phyloP scores from a whole-genome alignment of 2,329 filamentous ascomycete species.

The Colletotrichum liriopes region DNA sequence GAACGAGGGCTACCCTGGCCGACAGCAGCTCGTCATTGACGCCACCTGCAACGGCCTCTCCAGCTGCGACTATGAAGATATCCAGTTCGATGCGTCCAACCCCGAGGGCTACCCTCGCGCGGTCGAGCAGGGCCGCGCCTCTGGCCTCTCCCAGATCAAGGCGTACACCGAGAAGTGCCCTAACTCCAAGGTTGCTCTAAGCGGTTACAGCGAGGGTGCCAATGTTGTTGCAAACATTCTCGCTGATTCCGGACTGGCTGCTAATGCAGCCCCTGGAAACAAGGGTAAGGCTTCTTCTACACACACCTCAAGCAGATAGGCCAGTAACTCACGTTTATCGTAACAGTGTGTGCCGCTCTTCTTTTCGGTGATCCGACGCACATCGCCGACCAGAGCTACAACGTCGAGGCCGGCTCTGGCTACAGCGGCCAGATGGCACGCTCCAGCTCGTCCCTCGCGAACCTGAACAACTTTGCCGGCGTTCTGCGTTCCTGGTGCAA shows the following conservation, averaged over 20 bases:
- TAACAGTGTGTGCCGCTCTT: constrained; percentile 51
- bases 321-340: background rate
- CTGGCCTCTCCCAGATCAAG: constrained; percentile 56
- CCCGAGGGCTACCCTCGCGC: constrained; percentile 53
- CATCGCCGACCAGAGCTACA: constrained; percentile 53
- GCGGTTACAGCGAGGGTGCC: constrained; percentile 59
- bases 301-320: background rate
- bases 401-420: constrained; percentile 49
- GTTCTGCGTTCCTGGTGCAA: constrained; percentile 54
- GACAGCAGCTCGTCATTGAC: constrained; percentile 47
- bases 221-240: constrained; percentile 57
- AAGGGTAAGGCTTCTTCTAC: constrained; percentile 49
- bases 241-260: constrained; percentile 49
- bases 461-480: constrained; percentile 30
- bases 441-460: constrained; percentile 27
- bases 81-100: constrained; percentile 50
- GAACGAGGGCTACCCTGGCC: constrained; percentile 51
- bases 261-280: constrained; percentile 49
- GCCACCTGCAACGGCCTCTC: constrained; percentile 49
- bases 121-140: constrained; percentile 54
- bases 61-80: constrained; percentile 53
- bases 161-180: constrained; percentile 58
- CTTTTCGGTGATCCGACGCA: constrained; percentile 55
- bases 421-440: constrained; percentile 30
- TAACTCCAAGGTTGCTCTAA: constrained; percentile 56